Evolutionary conservation across 352 stramenopile genomes (phyloP), one percentile per base, ranked within the genome.

Genomic region (Phytopythium vexans): DNA sequence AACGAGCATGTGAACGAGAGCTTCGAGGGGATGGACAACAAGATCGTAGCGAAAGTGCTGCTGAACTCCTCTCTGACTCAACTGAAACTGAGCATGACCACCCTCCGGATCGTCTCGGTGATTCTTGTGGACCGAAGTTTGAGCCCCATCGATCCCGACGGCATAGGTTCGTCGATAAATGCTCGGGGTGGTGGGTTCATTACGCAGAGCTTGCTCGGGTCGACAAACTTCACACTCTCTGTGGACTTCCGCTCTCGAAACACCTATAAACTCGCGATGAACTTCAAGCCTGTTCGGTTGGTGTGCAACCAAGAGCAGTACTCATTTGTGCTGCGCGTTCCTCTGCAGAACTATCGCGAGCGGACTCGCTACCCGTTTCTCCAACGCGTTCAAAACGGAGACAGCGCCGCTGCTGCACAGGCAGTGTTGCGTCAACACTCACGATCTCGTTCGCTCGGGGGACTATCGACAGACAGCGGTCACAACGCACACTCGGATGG

Each of bases 251-350:
- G 79, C n/a, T 77, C 72, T 8, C 64, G 73, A 52, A 58, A 62
- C 15, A 74, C 80, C 15, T 68, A 84, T 10, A 86, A 85, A 37
- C 45, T 93, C 21, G 72, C 61, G 15, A 53, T 93, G 31, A 66
- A 50, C 27, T 76, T 78, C 37, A 75, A 66, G 32, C 82, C 85
- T 6, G 61, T 94, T 51, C 79, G 77, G 1, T 63, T 93, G 0
- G 82, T 94, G 8, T 94, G 82, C 55, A 93, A 89, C 45, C 75
- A 89, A 56, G 82, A 90, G 36, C 85, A 94, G 42, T 91, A 93
- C 45, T 77, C 74, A 0, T 90, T 94, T 52, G 57, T 94, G 15
- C 52, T 93, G 16, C 72, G 78, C 14, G 68, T 90, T 3, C 82
- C 85, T 12, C 72, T 88, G 39, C 80, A 90, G 43, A 93, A 94